These are phyloP conservation scores for Aspergillus pseudoviridinutans DNA, from an alignment of 2,329 filamentous ascomycete species.

Conservation along the genomic window DNA sequence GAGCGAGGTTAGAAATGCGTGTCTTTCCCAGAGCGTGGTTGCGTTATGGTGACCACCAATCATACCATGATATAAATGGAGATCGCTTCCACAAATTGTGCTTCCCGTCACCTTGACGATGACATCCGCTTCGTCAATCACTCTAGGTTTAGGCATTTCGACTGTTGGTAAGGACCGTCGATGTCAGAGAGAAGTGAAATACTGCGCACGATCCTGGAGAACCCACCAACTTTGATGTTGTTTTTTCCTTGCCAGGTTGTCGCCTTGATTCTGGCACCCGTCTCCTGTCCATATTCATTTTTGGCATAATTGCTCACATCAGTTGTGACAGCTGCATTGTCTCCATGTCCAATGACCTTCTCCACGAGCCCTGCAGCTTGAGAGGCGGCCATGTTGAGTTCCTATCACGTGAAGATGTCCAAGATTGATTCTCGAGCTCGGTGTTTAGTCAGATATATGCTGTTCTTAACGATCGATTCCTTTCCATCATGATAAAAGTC, in stretches of 20 bases:
- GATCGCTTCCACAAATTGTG: slow-evolving; percentile 59
- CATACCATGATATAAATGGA: slow-evolving; percentile 48
- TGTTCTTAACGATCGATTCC: not conserved
- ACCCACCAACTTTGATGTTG: slow-evolving; percentile 61
- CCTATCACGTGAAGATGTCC: not conserved
- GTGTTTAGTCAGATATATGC: not conserved
- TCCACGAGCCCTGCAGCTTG: slow-evolving; percentile 67
- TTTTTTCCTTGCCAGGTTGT: slow-evolving; percentile 81
- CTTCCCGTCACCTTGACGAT: slow-evolving; percentile 72
- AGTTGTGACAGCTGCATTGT: slow-evolving; percentile 62
- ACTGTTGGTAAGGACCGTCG: slow-evolving; percentile 34
- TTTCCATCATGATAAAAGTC: not conserved
- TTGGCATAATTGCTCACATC: slow-evolving; percentile 64
- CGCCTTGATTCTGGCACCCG: slow-evolving; percentile 68
- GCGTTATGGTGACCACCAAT: not conserved
- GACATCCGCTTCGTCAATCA: slow-evolving; percentile 71
- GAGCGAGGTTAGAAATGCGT: not conserved
- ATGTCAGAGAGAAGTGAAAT: not conserved
- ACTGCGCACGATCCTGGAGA: not conserved
- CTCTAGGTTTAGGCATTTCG: slow-evolving; percentile 64
- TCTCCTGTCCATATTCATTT: slow-evolving; percentile 51
- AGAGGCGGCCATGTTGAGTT: slow-evolving; percentile 50
- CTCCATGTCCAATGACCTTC: slow-evolving; percentile 63
- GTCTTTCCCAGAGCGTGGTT: not conserved
- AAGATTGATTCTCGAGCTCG: not conserved